Base-by-base conservation (phyloP, 2,329 filamentous ascomycete genomes). In the Tolypocladium inflatum region DNA sequence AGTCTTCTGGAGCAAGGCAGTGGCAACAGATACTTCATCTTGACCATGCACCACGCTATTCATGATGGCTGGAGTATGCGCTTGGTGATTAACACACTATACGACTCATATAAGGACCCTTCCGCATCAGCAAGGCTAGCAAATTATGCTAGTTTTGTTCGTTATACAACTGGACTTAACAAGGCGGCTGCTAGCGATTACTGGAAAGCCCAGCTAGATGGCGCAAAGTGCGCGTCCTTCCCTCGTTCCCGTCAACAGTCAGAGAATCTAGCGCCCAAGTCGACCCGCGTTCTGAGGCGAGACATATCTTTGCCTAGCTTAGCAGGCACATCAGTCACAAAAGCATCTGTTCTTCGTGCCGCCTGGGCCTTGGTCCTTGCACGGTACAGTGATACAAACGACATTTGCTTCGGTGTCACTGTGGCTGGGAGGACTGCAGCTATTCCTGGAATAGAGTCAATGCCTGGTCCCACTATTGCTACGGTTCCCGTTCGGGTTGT, bases 321-420 rank as follows among this genome's bases (percentile, higher is more conserved):
- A 17, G n/a, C 53, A 52, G 33, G 37, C 54, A n/a, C 55, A 13
- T 53, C 61, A 5, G 59, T 63, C 13, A 66, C 62, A 19, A 60
- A 58, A 1, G 60, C 65, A 11, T 61, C 63, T 1, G 26, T 67
- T 10, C 51, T 70, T 10, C 63, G 64, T 7, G 66, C 67, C 0
- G 68, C 69, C 1, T 71, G 68, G 68, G 68, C 65, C 1, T 21
- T 70, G 13, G 50, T 64, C 8, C 55, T 64, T 4, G 51, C 61
- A 3, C 57, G 58, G 1, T 60, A 66, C 23, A 61, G 62, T 11
- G 61, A 58, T 6, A 57, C 60, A 3, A 54, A 59, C 8, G 64
- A 66, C 19, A 55, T 70, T 2, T 54, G 64, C 5, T 71, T 69
- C 50, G 69, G 68, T 1, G 39, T 58, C 1, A 62, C 61, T 1